These are phyloP conservation scores for Fusarium armeniacum DNA, from an alignment of 2,329 filamentous ascomycete genomes.

Conservation along the genomic window DNA sequence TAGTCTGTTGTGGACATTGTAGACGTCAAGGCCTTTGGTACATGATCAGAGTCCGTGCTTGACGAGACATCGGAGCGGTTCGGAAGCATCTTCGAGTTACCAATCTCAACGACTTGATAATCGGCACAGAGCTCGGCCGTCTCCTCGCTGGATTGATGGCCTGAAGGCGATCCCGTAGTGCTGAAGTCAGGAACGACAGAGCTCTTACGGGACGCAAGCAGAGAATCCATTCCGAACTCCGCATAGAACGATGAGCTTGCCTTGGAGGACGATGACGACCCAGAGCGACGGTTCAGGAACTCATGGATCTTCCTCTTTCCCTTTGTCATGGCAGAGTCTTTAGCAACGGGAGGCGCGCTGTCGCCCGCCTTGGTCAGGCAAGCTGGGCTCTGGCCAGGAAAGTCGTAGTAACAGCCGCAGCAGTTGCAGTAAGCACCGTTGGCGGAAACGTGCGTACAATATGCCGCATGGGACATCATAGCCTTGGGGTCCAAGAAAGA, in stretches of 20 bases:
- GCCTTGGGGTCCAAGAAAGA: neutral
- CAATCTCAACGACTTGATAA: neutral
- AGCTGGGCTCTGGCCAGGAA: neutral
- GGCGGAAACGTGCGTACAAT: neutral
- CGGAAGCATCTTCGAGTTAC: rapidly evolving
- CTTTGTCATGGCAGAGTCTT: neutral
- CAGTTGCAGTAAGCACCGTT: neutral
- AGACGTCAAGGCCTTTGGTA: rapidly evolving
- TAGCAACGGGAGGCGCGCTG: rapidly evolving
- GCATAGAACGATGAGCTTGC: rapidly evolving
- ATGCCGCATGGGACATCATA: neutral
- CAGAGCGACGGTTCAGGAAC: neutral
- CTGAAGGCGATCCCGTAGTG: rapidly evolving
- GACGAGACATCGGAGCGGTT: rapidly evolving
- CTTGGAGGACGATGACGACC: neutral
- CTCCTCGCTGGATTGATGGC: rapidly evolving
- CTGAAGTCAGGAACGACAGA: neutral
- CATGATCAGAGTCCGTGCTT: rapidly evolving
- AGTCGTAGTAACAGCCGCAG: neutral
- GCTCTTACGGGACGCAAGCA: neutral
- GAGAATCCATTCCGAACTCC: neutral
- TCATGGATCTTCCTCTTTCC: neutral
- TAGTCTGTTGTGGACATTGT: rapidly evolving
- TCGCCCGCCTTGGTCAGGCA: rapidly evolving
- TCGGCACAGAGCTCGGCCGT: neutral